phyloP scores from a whole-genome alignment of 1,284 basidiomycete genomes.

The Trichosporon sp. region DNA sequence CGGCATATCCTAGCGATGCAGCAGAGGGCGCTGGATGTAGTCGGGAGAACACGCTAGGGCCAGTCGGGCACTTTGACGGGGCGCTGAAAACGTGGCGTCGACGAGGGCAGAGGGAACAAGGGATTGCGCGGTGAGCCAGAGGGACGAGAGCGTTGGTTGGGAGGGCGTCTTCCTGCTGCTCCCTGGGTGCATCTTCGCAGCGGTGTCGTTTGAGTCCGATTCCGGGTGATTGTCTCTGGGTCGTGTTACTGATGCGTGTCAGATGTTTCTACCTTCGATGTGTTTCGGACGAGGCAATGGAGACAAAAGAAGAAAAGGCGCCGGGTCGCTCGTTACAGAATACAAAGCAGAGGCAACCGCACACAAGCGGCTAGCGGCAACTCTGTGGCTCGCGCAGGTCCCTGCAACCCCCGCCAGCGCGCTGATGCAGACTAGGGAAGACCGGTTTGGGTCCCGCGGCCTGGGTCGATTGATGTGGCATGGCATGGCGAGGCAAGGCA shows the following conservation, averaged over 20 bases:
- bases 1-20: neutral
- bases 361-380: too few species aligned
- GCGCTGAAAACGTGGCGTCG: neutral
- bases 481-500: too few species aligned
- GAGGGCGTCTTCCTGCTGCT: too few species aligned
- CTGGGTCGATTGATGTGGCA: neutral
- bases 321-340: neutral
- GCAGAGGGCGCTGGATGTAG: neutral
- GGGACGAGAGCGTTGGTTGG: too few species aligned
- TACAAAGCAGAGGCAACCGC: neutral
- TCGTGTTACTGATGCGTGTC: neutral
- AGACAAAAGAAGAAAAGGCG: neutral
- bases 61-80: neutral
- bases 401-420: neutral
- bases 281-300: neutral
- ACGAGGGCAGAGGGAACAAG: neutral
- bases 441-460: too few species aligned
- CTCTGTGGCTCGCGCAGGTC: neutral
- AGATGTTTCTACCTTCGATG: neutral
- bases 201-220: neutral
- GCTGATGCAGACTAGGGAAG: neutral
- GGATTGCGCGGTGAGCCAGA: too few species aligned
- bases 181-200: too few species aligned
- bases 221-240: neutral
- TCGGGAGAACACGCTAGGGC: constrained; percentile 1